phyloP scores from a whole-genome alignment of 768 basidiomycete genomes.

The Butyriboletus loyo region DNA sequence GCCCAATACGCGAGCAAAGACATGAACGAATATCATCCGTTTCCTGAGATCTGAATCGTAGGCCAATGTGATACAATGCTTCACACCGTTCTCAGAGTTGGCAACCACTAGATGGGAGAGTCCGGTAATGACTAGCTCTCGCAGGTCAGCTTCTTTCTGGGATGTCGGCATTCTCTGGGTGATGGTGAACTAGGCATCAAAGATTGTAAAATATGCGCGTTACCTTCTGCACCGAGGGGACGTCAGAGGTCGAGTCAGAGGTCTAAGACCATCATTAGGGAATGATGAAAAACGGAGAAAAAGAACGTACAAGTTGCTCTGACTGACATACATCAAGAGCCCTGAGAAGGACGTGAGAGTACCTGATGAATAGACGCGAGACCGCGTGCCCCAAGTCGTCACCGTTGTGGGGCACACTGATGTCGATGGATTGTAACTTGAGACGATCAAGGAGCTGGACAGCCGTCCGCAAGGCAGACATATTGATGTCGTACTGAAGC shows the following conservation, averaged over 20 bases:
- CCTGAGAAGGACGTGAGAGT: conserved; percentile 62
- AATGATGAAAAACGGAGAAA: not conserved
- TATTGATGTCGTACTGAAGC: conserved; percentile 65
- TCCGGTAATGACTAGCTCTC: conserved; percentile 75
- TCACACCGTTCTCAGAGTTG: conserved; percentile 86
- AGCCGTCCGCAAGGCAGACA: conserved; percentile 67
- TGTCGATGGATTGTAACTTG: conserved; percentile 58
- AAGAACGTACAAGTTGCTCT: conserved; percentile 41
- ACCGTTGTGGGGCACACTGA: conserved; percentile 45
- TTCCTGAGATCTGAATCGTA: conserved; percentile 70
- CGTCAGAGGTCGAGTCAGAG: conserved; percentile 50
- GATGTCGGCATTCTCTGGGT: conserved; percentile 42
- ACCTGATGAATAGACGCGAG: conserved; percentile 77
- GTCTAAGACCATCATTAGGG: conserved; percentile 30
- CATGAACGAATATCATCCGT: conserved; percentile 78
- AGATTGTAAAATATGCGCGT: not conserved
- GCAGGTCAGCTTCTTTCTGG: conserved; percentile 58
- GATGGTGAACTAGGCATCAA: conserved; percentile 5
- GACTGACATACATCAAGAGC: conserved; percentile 53
- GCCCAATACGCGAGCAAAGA: conserved; percentile 77
- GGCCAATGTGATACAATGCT: conserved; percentile 78
- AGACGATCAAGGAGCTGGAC: conserved; percentile 77
- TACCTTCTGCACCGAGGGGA: conserved; percentile 48
- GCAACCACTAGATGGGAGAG: conserved; percentile 78
- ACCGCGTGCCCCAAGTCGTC: conserved; percentile 69